Base-by-base conservation (phyloP, 129 eudicot species). In the Flaveria linearis region DNA sequence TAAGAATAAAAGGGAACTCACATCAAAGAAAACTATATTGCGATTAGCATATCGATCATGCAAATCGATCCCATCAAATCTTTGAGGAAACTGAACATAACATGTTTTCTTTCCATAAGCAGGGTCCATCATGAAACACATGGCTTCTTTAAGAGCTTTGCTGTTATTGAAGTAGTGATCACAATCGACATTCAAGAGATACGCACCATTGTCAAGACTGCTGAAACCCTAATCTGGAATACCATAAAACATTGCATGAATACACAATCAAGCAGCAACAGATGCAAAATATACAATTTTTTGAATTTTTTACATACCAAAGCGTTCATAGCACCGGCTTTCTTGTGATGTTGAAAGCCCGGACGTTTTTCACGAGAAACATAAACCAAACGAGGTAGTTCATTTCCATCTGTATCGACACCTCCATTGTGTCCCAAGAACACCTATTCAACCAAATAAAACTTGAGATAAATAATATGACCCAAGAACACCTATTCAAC, bases 251-350 rank as follows among this genome's bases (percentile, higher is more conserved):
- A 61, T 68, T 61, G 56, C 62, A 42, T 55, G 23, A n/a, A 56
- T 56, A 66, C 74, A 67, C 39, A 60, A 45, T 36, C 46, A 60
- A 62, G 70, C 56, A 25, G 7, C 10, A 14, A 50, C 7, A 5
- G 13, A 73, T 22, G 42, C n/a, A 57, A 16, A 47, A 16, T 17
- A 13, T 12, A n/a, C 14, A 2, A 14, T 5, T 33, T 55, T 66
- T 18, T 15, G 10, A n/a, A 47, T 3, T 58, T 41, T 50, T 72
- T 22, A 83, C 89, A 10, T 61, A 92, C 97, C 97, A 92, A 89
- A 74, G 97, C 96, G 79, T 92, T 92, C 97, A 92, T 92, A 20
- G 97, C 96, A 80, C 97, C 97, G 30, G 97, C 97, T 84, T 92
- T 92, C 85, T 92, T 92, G 84, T 92, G 97, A 80, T 92, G 97